Conservation (phyloP, 768 basidiomycete genomes). For the Lactifluus echinatus region DNA sequence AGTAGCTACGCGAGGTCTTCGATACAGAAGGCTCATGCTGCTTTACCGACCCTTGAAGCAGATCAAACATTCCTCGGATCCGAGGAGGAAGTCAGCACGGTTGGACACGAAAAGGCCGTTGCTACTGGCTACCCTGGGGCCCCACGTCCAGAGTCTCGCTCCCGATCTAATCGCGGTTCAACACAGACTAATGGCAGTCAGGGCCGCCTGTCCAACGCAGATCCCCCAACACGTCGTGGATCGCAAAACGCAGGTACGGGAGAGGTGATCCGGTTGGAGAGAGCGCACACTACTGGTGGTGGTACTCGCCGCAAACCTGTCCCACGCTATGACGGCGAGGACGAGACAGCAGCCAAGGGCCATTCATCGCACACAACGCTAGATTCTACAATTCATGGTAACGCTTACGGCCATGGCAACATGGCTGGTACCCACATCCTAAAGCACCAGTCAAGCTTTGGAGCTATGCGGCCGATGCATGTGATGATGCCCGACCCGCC, state of each 20-base stretch:
- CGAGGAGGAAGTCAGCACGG: conserved; percentile 13
- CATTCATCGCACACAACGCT: conserved; percentile 23
- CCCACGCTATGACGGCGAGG: conserved; percentile 13
- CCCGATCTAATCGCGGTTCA: conserved; percentile 8
- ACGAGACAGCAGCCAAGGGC: background rate
- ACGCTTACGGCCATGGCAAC: conserved; percentile 1
- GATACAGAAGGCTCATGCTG: background rate
- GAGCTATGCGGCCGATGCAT: conserved; percentile 25
- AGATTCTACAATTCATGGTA: conserved; percentile 10
- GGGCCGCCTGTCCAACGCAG: background rate
- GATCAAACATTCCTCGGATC: conserved; percentile 11
- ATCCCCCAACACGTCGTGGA: background rate
- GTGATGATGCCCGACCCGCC: conserved; percentile 27
- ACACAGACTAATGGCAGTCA: background rate
- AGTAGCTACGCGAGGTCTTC: background rate
- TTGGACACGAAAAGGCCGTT: conserved; percentile 13
- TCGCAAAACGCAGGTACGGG: background rate
- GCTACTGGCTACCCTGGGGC: background rate
- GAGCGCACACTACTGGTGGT: background rate
- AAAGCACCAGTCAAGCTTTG: conserved; percentile 28
- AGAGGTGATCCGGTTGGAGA: conserved; percentile 15
- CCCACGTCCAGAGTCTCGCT: background rate
- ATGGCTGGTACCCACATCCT: conserved; percentile 11
- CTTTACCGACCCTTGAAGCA: background rate
- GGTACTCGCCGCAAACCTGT: conserved; percentile 18